Conservation (phyloP, 345 rosid species). For the Lepidium africanum region DNA sequence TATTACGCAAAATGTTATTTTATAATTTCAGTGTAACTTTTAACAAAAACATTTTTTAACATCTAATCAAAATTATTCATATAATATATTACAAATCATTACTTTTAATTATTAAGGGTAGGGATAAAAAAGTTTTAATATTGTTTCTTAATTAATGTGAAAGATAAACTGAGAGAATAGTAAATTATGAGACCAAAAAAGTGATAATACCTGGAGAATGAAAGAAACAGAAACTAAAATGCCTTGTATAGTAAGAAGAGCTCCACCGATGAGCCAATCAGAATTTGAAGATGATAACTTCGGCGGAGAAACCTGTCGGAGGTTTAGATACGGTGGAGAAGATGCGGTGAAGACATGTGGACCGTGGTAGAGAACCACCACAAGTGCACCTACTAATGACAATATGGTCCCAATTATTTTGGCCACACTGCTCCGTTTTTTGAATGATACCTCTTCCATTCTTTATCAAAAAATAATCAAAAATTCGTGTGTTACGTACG, state of each 20-base stretch:
- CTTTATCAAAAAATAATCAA: slow-evolving; percentile 23
- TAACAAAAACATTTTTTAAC: too few relatives aligned
- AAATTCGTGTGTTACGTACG: background rate
- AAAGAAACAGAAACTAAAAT: slow-evolving; percentile 55
- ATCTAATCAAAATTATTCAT: too few relatives aligned
- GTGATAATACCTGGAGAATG: slow-evolving; percentile 64
- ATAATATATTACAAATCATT: too few relatives aligned
- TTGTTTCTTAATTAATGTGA: too few relatives aligned
- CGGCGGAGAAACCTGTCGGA: slow-evolving; percentile 23
- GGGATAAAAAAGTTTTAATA: too few relatives aligned
- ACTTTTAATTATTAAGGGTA: too few relatives aligned
- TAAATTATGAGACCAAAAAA: background rate
- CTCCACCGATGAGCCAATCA: slow-evolving; percentile 69
- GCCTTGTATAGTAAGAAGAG: slow-evolving; percentile 51
- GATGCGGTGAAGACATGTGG: slow-evolving; percentile 37
- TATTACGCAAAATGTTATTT: too few relatives aligned
- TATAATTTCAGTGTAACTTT: too few relatives aligned
- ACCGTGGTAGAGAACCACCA: slow-evolving; percentile 61
- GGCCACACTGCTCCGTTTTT: slow-evolving; percentile 56
- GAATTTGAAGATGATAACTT: slow-evolving; percentile 35
- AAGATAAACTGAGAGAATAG: too few relatives aligned
- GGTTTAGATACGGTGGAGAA: slow-evolving; percentile 18
- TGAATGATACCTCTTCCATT: slow-evolving; percentile 56
- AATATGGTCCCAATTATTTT: slow-evolving; percentile 67
- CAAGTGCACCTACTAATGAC: slow-evolving; percentile 61